Base-by-base conservation (phyloP, 2,329 filamentous ascomycete species). In the Diaporthe helianthi region DNA sequence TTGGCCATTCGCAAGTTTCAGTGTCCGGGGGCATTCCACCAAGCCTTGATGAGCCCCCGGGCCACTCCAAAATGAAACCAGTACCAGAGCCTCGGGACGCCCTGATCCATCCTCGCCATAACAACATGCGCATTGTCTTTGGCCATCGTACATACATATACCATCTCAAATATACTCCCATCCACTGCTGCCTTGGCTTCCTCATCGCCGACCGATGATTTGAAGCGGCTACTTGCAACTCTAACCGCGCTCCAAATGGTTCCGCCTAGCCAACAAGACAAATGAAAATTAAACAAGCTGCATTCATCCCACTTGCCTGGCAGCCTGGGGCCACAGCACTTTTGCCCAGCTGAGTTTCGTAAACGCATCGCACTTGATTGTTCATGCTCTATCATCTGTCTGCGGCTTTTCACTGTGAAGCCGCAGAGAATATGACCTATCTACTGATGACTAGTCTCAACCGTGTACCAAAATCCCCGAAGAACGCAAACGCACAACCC, bases 361-460 rank as follows among this genome's bases (percentile, higher is more conserved):
- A 36, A 49, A 63, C 22, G 44, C 58, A 49, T 63, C 58, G 58
- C 58, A 36, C n/a, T 63, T 63, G 29, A 63, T 63, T 63, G 29
- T 24, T 24, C 58, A 49, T 26, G n/a, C 44, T 49, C n/a, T n/a
- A n/a, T n/a, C n/a, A 36, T 36, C 12, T 49, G 15, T 12, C 26
- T 8, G n/a, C 49, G 51, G 5, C 24, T 26, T n/a, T 19, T 24
- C 9, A 3, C 24, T 29, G 7, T n/a, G 10, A 12, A 36, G 22
- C 41, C 33, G 13, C 22, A 19, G 7, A 52, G 29, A 31, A 29
- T 38, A 33, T 17, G 26, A 29, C 4, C 64, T 67, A 22, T 26
- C 51, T 49, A 58, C 52, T 31, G 17, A 54, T 22, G 7, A 38
- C 13, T 8, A 38, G 47, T 13, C 29, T 24, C 29, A 22, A 44